A percentile compares a stretch with the other conserved stretches of the same genome.
Evolutionary conservation across 305 asterid species (phyloP).

Genomic region (Fraxinus xanthoxyloides): DNA sequence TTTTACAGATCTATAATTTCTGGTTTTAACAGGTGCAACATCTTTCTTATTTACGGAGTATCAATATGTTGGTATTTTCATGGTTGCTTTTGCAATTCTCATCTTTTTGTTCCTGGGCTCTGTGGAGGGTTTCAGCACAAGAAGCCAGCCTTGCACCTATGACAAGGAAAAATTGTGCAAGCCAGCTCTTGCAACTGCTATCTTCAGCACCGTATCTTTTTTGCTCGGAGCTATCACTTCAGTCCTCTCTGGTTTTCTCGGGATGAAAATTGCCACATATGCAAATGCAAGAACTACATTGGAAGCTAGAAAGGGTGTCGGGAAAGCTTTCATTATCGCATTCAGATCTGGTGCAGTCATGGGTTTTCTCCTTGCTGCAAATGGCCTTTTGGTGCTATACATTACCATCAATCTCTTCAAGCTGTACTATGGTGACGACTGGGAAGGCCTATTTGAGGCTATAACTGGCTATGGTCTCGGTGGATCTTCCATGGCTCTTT

Average conservation of each 20-base stretch:
- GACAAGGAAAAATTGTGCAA: constrained; percentile 54
- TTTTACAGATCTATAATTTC: not conserved
- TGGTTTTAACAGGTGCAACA: constrained; percentile 56
- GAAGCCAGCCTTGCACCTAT: constrained; percentile 66
- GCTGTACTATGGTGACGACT: constrained; percentile 77
- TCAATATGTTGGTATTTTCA: constrained; percentile 58
- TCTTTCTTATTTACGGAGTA: constrained; percentile 66
- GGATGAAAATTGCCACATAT: constrained; percentile 84
- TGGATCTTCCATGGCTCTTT: constrained; percentile 67
- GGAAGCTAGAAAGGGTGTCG: constrained; percentile 84
- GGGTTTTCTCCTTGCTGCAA: constrained; percentile 86
- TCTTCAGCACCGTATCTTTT: constrained; percentile 65
- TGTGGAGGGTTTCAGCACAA: constrained; percentile 69
- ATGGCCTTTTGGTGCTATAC: constrained; percentile 67
- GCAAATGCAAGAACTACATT: constrained; percentile 83
- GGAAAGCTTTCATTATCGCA: constrained; percentile 70
- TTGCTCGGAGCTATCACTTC: constrained; percentile 81
- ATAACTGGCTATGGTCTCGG: constrained; percentile 89
- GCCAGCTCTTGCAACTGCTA: constrained; percentile 84
- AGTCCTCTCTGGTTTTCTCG: constrained; percentile 73
- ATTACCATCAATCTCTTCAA: constrained; percentile 68
- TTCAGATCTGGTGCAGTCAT: constrained; percentile 87
- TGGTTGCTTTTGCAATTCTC: constrained; percentile 72
- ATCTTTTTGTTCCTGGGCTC: constrained; percentile 80
- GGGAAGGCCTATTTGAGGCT: constrained; percentile 85